A percentile compares a stretch with the other conserved stretches of the same genome.
These are phyloP conservation scores for Solanum hybrid DNA, from an alignment of 305 asterid genomes.

Conservation along the genomic window DNA sequence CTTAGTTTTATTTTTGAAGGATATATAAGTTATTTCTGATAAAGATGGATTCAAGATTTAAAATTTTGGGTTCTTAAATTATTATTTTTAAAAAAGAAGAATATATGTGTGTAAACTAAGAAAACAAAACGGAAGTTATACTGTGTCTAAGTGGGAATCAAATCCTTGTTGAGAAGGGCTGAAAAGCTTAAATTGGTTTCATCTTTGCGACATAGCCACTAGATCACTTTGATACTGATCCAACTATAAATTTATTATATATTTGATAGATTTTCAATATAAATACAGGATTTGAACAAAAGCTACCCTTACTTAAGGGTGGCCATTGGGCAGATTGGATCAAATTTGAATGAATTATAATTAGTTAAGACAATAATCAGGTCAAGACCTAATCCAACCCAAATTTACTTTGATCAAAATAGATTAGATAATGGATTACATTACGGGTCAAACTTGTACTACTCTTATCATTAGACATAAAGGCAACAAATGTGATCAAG, in stretches of 20 bases:
- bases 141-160: background rate
- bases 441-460: background rate
- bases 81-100: no score
- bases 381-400: background rate
- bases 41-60: background rate
- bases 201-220: background rate
- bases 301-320: no score
- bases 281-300: background rate
- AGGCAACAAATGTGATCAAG: background rate
- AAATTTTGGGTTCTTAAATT: no score
- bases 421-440: background rate
- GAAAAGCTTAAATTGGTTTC: background rate
- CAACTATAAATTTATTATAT: no score
- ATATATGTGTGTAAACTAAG: background rate
- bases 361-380: no score
- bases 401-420: background rate
- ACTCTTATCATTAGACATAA: background rate
- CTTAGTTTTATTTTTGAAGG: no score
- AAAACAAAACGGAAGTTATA: background rate
- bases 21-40: no score
- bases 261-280: no score
- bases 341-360: no score
- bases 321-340: background rate
- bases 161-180: background rate
- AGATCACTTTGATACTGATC: background rate